phyloP scores from a whole-genome alignment of 1,284 basidiomycete genomes.

The Dichomitus squalens region DNA sequence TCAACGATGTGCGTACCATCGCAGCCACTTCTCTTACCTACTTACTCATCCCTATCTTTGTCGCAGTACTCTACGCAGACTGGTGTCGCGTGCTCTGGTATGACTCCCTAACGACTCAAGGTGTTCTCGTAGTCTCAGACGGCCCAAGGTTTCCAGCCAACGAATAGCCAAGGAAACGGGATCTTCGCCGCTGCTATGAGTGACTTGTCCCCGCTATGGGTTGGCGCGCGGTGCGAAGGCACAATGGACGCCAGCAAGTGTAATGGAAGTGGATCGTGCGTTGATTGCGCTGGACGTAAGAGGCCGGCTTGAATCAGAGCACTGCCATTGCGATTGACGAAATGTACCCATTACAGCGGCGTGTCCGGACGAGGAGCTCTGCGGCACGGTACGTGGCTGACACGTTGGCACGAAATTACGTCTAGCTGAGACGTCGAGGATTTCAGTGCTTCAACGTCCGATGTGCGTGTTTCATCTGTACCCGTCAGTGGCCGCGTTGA shows the following conservation, averaged over 20 bases:
- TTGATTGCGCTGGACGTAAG: constrained; percentile 31
- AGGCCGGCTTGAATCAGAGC: not conserved
- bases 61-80: constrained; percentile 32
- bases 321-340: not conserved
- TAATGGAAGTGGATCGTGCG: constrained; percentile 34
- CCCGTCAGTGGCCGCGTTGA: not conserved
- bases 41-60: not conserved
- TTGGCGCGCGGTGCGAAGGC: constrained; percentile 34
- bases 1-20: constrained; percentile 35
- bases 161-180: constrained; percentile 34
- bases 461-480: constrained; percentile 2
- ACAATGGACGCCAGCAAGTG: constrained; percentile 35
- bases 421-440: not conserved
- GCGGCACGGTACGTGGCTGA: constrained; percentile 21
- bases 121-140: not conserved
- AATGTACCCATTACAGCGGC: constrained; percentile 16
- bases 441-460: constrained; percentile 27
- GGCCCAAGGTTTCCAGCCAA: constrained; percentile 27
- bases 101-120: not conserved
- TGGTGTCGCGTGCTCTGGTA: constrained; percentile 35
- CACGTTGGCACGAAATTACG: not conserved
- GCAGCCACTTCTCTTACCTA: constrained; percentile 2
- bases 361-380: constrained; percentile 30
- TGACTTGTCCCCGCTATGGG: constrained; percentile 39
- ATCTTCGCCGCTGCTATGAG: constrained; percentile 38